phyloP scores from a whole-genome alignment of 768 basidiomycete species.

The Tulasnella sp. region DNA sequence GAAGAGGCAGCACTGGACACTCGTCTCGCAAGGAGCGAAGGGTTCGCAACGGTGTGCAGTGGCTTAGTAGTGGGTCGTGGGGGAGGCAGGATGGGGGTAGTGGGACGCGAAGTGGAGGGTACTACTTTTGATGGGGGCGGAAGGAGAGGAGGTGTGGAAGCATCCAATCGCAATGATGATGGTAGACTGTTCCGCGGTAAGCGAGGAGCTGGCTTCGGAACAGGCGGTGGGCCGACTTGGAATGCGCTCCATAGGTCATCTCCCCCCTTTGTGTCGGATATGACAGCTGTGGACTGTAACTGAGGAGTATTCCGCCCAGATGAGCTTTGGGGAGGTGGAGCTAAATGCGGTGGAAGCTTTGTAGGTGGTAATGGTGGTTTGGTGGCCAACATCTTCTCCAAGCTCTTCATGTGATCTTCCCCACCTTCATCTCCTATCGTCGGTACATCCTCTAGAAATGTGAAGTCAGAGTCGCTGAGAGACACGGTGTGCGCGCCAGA shows the following conservation, averaged over 20 bases:
- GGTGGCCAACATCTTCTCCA: constrained; percentile 41
- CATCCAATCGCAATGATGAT: constrained; percentile 7
- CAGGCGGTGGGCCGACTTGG: background rate
- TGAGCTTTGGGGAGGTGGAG: background rate
- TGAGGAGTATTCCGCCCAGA: background rate
- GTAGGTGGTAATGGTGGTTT: constrained; percentile 13
- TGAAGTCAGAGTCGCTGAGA: constrained; percentile 69
- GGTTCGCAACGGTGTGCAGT: no score
- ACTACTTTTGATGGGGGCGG: constrained; percentile 1
- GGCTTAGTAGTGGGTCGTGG: no score
- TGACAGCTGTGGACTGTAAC: background rate
- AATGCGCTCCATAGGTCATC: constrained; percentile 7
- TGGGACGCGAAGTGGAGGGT: constrained; percentile 19
- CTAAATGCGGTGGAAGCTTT: constrained; percentile 5
- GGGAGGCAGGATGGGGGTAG: constrained; percentile 29
- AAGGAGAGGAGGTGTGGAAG: background rate
- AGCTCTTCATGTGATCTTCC: constrained; percentile 13
- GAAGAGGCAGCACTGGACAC: no score
- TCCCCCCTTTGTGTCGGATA: background rate
- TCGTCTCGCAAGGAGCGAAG: no score
- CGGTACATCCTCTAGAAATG: constrained; percentile 45
- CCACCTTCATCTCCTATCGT: constrained; percentile 20
- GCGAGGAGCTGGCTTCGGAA: background rate
- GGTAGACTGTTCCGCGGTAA: background rate
- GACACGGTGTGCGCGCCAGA: constrained; percentile 44